Base-by-base conservation (phyloP, 2,329 filamentous ascomycete species). In the Fulvia fulva region DNA sequence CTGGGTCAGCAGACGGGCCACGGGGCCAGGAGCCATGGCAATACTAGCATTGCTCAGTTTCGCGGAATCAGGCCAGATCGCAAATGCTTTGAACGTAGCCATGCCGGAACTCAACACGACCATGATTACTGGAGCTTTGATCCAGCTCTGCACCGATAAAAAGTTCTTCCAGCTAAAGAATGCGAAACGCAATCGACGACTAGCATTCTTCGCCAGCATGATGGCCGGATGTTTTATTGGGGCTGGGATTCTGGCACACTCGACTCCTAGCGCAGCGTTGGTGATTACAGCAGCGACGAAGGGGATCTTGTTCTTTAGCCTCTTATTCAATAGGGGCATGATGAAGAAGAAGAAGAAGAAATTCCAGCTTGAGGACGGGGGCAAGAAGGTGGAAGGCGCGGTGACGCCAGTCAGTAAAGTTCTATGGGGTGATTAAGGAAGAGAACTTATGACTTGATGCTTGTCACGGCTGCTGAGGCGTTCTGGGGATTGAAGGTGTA, bases 71-170 rank as follows among this genome's bases (percentile, higher is more conserved):
- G 68, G 67, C 2, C 67, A 70, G 53, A 68, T 69, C 4, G 57
- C 65, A 12, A 63, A 67, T 7, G 66, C 68, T 1, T 41, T 70
- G 5, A 61, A 62, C 23, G 60, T 66, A 22, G 55, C 58, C 1
- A 64, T 69, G 64, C 65, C 67, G 3, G 68, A 70, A 53, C 34
- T 70, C 22, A 69, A 70, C 54, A 70, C 68, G 6, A 70, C 68
- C 19, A 70, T 69, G 68, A 61, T 70, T 28, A 70, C 68, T 1
- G 68, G 67, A 9, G 66, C 67, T 14, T 32, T 69, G 16, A 65
- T 70, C 19, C 63, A 66, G 54, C 53, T 69, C 12, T 64, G 65
- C 12, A 65, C 60, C 11, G 67, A 70, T 55, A 49, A 49, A 16
- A 57, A 63, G 2, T 50, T 70, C 14, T 65, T 68, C 47, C 46